Evolutionary conservation across 257 asterid genomes (phyloP).

Genomic region (Fraxinus anomala): DNA sequence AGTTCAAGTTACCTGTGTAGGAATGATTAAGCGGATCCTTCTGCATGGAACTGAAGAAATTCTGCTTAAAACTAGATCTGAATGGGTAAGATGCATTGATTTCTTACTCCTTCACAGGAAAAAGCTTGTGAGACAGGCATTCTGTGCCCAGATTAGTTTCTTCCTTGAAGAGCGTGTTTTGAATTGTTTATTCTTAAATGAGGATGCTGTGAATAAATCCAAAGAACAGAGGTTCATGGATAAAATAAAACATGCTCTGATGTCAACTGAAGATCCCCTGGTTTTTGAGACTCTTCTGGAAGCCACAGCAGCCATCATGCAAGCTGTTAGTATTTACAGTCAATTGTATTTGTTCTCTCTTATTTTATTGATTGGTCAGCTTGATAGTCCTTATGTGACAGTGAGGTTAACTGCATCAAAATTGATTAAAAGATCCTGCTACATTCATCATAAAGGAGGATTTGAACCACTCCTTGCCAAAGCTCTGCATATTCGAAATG

Average conservation of each 20-base stretch:
- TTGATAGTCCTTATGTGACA: slow-evolving; percentile 61
- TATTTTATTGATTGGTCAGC: slow-evolving; percentile 78
- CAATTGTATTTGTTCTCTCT: slow-evolving; percentile 77
- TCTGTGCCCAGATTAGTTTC: slow-evolving; percentile 69
- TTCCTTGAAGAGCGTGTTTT: slow-evolving; percentile 71
- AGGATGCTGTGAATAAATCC: slow-evolving; percentile 54
- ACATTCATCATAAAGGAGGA: slow-evolving; percentile 64
- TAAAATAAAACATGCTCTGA: slow-evolving; percentile 81
- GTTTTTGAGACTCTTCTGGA: slow-evolving; percentile 79
- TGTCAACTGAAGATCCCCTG: slow-evolving; percentile 73
- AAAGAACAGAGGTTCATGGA: slow-evolving; percentile 85
- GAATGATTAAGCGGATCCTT: slow-evolving; percentile 68
- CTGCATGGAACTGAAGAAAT: slow-evolving; percentile 65
- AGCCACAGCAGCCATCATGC: slow-evolving; percentile 77
- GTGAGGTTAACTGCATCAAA: slow-evolving; percentile 78
- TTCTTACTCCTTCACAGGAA: slow-evolving; percentile 66
- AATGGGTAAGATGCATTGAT: slow-evolving; percentile 77
- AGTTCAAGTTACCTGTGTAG: slow-evolving; percentile 83
- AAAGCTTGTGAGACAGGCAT: slow-evolving; percentile 77
- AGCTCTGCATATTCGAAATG: slow-evolving; percentile 65
- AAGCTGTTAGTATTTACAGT: slow-evolving; percentile 61
- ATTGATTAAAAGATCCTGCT: slow-evolving; percentile 67
- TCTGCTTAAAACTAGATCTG: slow-evolving; percentile 63
- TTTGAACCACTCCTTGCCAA: slow-evolving; percentile 66
- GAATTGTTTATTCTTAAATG: slow-evolving; percentile 52